These are phyloP conservation scores for Bipolaris gigantea DNA, from an alignment of 2,329 filamentous ascomycete species.

Conservation along the genomic window DNA sequence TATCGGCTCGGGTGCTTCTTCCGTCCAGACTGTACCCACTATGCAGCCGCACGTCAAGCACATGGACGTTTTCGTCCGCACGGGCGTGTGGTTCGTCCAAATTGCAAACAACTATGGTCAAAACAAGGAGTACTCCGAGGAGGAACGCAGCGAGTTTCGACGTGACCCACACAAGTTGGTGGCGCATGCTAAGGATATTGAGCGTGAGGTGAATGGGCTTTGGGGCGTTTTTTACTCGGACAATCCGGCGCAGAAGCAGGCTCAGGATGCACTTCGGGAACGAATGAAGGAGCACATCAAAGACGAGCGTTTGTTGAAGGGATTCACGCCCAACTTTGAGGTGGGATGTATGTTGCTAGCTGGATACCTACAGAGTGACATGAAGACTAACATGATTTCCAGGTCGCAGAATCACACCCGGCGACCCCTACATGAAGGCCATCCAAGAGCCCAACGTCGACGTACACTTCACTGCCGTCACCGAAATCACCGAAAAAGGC, in stretches of 20 bases:
- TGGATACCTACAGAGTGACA: not conserved
- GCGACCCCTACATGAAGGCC: conserved; percentile 56
- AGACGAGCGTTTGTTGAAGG: conserved; percentile 53
- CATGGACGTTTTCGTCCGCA: conserved; percentile 52
- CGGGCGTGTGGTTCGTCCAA: conserved; percentile 50
- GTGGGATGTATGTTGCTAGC: conserved; percentile 44
- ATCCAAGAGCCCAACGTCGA: conserved; percentile 56
- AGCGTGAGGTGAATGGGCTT: conserved; percentile 52
- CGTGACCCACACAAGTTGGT: conserved; percentile 48
- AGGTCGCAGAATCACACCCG: conserved; percentile 52
- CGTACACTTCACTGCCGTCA: conserved; percentile 54
- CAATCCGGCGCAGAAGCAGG: conserved; percentile 46
- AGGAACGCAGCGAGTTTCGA: conserved; percentile 49
- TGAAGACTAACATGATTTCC: not conserved
- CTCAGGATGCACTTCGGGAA: conserved; percentile 44
- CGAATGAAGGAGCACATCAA: conserved; percentile 57
- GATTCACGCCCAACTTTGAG: conserved; percentile 52
- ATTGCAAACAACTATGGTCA: conserved; percentile 52
- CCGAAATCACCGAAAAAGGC: conserved; percentile 50
- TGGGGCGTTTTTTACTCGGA: conserved; percentile 53
- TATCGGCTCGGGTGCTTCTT: conserved; percentile 50
- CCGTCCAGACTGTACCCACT: conserved; percentile 51
- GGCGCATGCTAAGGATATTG: conserved; percentile 51
- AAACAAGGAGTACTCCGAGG: conserved; percentile 50
- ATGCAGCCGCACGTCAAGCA: conserved; percentile 54